Percentiles rank a stretch among this genome's conserved stretches.
These are phyloP conservation scores for Xylariaceae sp. DNA, from an alignment of 2,329 filamentous ascomycete species.

Conservation along the genomic window DNA sequence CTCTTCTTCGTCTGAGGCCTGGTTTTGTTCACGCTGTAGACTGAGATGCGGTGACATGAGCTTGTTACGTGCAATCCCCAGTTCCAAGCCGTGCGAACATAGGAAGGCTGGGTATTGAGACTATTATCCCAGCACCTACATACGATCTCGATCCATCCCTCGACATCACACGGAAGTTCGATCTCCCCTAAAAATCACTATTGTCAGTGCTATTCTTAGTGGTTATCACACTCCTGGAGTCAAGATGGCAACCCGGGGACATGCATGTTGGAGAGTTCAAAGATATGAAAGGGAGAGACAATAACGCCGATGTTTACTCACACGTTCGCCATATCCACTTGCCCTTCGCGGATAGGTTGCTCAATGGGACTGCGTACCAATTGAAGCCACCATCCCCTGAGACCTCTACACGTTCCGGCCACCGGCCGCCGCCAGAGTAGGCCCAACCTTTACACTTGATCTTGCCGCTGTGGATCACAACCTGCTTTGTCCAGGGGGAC, in stretches of 20 bases:
- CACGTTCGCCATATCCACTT: conserved; percentile 63
- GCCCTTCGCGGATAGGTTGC: conserved; percentile 59
- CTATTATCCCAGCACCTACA: conserved; percentile 58
- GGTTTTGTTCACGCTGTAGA: conserved; percentile 59
- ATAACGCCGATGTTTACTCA: too few relatives aligned
- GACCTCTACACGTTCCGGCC: conserved; percentile 61
- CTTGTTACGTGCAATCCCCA: conserved; percentile 64
- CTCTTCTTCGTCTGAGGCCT: conserved; percentile 45
- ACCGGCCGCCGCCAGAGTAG: conserved; percentile 54
- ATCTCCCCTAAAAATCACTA: too few relatives aligned
- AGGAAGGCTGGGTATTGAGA: conserved; percentile 57
- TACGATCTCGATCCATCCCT: conserved; percentile 58
- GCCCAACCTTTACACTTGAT: conserved; percentile 57
- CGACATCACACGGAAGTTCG: conserved; percentile 58
- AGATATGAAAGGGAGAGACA: too few relatives aligned
- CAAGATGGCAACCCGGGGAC: too few relatives aligned
- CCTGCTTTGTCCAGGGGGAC: conserved; percentile 57
- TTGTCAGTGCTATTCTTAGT: too few relatives aligned
- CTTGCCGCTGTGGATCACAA: conserved; percentile 56
- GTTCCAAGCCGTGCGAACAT: conserved; percentile 55
- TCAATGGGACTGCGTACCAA: conserved; percentile 60
- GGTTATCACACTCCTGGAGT: too few relatives aligned
- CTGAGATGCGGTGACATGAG: conserved; percentile 55
- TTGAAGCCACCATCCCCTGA: conserved; percentile 58
- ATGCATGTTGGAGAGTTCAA: too few relatives aligned